Conservation (phyloP, 116 monocot genomes). For the Thalassia testudinum region DNA sequence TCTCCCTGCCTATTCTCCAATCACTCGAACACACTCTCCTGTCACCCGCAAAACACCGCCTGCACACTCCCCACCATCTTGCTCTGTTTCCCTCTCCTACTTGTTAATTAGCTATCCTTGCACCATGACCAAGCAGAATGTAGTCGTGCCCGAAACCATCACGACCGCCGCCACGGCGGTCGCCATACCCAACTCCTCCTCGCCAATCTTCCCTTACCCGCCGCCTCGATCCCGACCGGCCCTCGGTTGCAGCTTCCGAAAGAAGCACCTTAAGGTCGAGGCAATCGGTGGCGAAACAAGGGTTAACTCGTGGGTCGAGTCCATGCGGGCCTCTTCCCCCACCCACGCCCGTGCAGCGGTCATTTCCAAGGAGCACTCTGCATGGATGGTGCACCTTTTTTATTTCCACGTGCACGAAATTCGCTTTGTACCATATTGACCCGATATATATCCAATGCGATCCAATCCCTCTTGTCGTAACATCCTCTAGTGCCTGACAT, state of each 20-base stretch:
- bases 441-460: background rate
- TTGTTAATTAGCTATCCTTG: no score
- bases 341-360: slow-evolving; percentile 33
- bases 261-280: slow-evolving; percentile 12
- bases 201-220: slow-evolving; percentile 14
- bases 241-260: background rate
- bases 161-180: slow-evolving; percentile 6
- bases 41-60: background rate
- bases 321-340: slow-evolving; percentile 67
- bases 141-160: slow-evolving; percentile 4
- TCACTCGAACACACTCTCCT: background rate
- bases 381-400: slow-evolving; percentile 23
- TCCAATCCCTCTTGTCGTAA: background rate
- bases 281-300: slow-evolving; percentile 6
- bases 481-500: background rate
- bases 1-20: background rate
- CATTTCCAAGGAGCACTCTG: slow-evolving; percentile 10
- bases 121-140: slow-evolving; percentile 5
- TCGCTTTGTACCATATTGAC: background rate
- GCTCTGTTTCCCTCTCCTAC: background rate
- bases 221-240: slow-evolving; percentile 14
- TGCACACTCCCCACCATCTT: background rate
- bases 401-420: background rate
- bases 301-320: slow-evolving; percentile 30
- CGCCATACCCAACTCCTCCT: slow-evolving; percentile 6